phyloP scores from a whole-genome alignment of 805 yeast genomes.

The Cyberlindnera samutprakarnensis region DNA sequence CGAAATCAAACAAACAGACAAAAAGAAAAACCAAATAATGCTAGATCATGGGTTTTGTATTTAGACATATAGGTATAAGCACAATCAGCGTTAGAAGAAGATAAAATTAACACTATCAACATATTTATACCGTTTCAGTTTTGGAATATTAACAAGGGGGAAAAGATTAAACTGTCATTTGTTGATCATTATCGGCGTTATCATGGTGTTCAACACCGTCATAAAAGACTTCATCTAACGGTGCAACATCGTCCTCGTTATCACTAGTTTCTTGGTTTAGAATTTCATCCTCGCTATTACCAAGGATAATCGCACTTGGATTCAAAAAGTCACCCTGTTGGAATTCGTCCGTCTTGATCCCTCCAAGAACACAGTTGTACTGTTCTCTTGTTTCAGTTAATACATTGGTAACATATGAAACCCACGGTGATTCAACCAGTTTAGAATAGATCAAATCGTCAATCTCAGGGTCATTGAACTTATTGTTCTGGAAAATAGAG shows the following conservation, averaged over 20 bases:
- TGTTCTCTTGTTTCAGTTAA: constrained; percentile 77
- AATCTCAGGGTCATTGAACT: constrained; percentile 18
- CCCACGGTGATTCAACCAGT: constrained; percentile 47
- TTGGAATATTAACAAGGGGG: no score
- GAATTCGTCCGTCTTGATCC: constrained; percentile 28
- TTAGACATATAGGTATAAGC: no score
- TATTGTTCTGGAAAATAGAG: constrained; percentile 25
- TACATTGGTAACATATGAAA: constrained; percentile 64
- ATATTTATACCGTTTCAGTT: no score
- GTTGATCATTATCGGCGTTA: no score
- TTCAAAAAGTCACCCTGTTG: constrained; percentile 17
- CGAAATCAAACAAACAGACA: no score
- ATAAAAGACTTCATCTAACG: background rate
- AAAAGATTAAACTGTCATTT: no score
- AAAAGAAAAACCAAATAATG: no score
- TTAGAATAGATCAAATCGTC: constrained; percentile 21
- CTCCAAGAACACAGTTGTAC: constrained; percentile 82
- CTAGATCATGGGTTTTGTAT: no score
- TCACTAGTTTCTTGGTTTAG: constrained; percentile 11
- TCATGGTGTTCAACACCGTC: no score
- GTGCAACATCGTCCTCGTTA: background rate
- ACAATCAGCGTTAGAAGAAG: no score
- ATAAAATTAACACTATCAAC: no score
- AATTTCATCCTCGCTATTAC: constrained; percentile 22
- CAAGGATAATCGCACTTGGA: constrained; percentile 19